Percentiles rank a stretch among this genome's conserved stretches.
Evolutionary conservation across 2,329 filamentous ascomycete genomes (phyloP).

Genomic region (Lasiodiplodia citricola): DNA sequence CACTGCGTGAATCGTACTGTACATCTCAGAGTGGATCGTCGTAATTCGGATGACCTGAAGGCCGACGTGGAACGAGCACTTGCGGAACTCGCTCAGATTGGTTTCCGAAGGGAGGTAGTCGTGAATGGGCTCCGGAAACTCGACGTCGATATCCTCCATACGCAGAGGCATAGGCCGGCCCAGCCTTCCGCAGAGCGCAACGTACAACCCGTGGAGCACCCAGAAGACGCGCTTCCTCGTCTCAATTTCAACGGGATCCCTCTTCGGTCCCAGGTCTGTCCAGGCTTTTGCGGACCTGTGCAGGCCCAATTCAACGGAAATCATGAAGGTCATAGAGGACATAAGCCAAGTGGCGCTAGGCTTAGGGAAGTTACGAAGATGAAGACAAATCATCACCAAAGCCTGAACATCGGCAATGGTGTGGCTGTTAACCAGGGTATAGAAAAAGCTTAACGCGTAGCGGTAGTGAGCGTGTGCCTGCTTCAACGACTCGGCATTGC

Average conservation of each 20-base stretch:
- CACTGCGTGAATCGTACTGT: constrained; percentile 75
- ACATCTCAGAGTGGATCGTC: constrained; percentile 74
- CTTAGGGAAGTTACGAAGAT: constrained; percentile 79
- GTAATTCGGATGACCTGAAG: constrained; percentile 69
- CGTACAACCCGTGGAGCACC: constrained; percentile 68
- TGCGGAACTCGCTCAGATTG: constrained; percentile 48
- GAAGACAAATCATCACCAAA: constrained; percentile 71
- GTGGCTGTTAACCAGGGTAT: constrained; percentile 65
- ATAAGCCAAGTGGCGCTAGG: constrained; percentile 76
- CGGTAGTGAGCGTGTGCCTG: constrained; percentile 80
- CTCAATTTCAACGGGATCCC: constrained; percentile 69
- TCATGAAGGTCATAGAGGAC: constrained; percentile 66
- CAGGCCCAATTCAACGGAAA: constrained; percentile 76
- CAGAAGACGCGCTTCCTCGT: constrained; percentile 81
- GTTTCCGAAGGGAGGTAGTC: constrained; percentile 69
- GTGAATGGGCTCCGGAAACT: constrained; percentile 72
- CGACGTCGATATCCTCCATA: constrained; percentile 77
- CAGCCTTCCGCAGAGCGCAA: constrained; percentile 75
- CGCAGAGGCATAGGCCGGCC: constrained; percentile 78
- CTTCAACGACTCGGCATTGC: constrained; percentile 60
- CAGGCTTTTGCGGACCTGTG: constrained; percentile 72
- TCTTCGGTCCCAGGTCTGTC: constrained; percentile 48
- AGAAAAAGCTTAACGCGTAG: constrained; percentile 72
- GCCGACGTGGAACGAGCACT: constrained; percentile 71
- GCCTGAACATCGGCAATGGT: constrained; percentile 74